Evolutionary conservation across 1,139 yeast genomes (phyloP).

Genomic region (Suhomyces atakaporum): DNA sequence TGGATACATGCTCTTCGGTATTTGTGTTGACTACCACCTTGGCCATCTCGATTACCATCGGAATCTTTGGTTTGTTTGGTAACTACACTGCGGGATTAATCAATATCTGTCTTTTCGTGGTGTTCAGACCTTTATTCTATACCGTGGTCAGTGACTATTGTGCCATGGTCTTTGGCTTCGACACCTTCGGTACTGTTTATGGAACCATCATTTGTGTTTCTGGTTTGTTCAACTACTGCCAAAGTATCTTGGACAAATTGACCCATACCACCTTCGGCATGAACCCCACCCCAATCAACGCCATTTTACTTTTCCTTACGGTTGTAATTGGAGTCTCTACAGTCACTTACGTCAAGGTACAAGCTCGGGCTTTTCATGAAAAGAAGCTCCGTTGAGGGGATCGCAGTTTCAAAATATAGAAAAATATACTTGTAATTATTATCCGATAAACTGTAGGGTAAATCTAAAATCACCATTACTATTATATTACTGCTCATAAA

Average conservation of each 20-base stretch:
- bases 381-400: neutral
- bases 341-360: conserved; percentile 32
- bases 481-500: too few species aligned
- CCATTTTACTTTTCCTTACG: conserved; percentile 30
- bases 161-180: conserved; percentile 52
- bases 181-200: conserved; percentile 50
- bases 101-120: conserved; percentile 42
- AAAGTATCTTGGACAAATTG: conserved; percentile 38
- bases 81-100: conserved; percentile 32
- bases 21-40: conserved; percentile 34
- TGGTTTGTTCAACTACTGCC: conserved; percentile 42
- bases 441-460: neutral
- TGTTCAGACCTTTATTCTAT: conserved; percentile 48
- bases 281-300: conserved; percentile 47
- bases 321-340: conserved; percentile 33
- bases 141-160: conserved; percentile 48
- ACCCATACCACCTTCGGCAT: conserved; percentile 43
- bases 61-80: conserved; percentile 40
- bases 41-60: conserved; percentile 35
- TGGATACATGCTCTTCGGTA: conserved; percentile 41
- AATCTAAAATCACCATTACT: too few species aligned
- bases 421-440: too few species aligned
- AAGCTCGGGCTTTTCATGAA: conserved; percentile 21
- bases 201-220: conserved; percentile 47
- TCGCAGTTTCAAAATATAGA: too few species aligned